Evolutionary conservation across 257 asterid species (phyloP).

Genomic region (Agastache rugosa): DNA sequence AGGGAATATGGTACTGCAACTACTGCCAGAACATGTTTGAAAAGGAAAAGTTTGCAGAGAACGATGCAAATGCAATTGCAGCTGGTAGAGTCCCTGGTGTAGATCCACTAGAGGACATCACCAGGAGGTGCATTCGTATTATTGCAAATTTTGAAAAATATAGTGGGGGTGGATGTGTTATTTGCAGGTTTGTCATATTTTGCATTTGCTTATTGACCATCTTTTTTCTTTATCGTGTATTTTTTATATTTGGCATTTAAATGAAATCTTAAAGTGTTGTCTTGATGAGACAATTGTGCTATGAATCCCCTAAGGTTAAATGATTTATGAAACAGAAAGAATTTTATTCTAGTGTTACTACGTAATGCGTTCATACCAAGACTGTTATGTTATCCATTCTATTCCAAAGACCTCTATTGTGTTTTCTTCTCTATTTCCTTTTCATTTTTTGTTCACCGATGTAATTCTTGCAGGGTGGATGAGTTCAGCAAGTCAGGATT

Average conservation of each 20-base stretch:
- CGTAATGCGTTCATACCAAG: conserved; percentile 6
- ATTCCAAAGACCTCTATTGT: neutral
- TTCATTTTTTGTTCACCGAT: conserved; percentile 17
- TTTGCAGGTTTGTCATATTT: conserved; percentile 72
- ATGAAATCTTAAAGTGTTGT: conserved; percentile 17
- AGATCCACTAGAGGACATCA: conserved; percentile 79
- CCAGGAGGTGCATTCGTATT: conserved; percentile 73
- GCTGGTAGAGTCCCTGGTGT: conserved; percentile 89
- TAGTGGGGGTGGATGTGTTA: conserved; percentile 74
- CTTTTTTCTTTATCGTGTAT: conserved; percentile 11
- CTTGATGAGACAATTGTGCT: conserved; percentile 1
- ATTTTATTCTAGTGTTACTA: conserved; percentile 3
- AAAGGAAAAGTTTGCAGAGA: conserved; percentile 62
- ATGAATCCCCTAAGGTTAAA: neutral
- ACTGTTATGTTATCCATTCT: conserved; percentile 10
- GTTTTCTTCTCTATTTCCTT: neutral
- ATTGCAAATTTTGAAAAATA: conserved; percentile 54
- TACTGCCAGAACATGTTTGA: conserved; percentile 65
- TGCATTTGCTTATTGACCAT: conserved; percentile 4
- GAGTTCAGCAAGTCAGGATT: conserved; percentile 68
- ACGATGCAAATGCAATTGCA: conserved; percentile 76
- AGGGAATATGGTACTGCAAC: conserved; percentile 80
- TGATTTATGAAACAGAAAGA: neutral
- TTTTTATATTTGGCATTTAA: conserved; percentile 12
- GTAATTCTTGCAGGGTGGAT: conserved; percentile 59